phyloP scores from a whole-genome alignment of 2,329 filamentous ascomycete genomes.

The Aspergillus eucalypticola region DNA sequence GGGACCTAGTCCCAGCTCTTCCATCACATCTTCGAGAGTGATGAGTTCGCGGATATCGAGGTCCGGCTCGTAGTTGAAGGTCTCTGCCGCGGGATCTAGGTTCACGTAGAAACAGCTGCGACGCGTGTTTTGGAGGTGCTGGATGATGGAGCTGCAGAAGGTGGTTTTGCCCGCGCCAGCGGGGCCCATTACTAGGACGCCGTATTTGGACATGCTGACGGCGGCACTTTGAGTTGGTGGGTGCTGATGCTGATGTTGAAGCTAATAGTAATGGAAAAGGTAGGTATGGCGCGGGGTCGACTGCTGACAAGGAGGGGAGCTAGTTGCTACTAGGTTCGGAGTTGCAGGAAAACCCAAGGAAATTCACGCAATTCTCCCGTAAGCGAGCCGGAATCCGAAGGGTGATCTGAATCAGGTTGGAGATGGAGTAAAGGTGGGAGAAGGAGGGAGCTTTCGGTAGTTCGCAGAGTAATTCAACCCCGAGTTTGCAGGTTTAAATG shows the following conservation, averaged over 20 bases:
- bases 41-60: slow-evolving; percentile 96
- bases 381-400: background rate
- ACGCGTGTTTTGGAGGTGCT: slow-evolving; percentile 84
- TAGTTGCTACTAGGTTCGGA: background rate
- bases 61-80: slow-evolving; percentile 87
- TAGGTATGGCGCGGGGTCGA: background rate
- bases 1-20: slow-evolving; percentile 84
- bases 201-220: slow-evolving; percentile 80
- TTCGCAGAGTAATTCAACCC: too few relatives aligned
- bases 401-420: background rate
- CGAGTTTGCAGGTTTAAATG: background rate
- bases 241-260: background rate
- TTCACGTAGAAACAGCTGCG: slow-evolving; percentile 98
- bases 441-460: too few relatives aligned
- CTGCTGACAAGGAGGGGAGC: background rate
- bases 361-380: background rate
- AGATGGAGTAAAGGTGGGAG: background rate
- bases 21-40: slow-evolving; percentile 93
- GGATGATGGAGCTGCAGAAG: slow-evolving; percentile 90
- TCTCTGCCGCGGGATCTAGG: slow-evolving; percentile 92
- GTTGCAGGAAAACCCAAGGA: background rate
- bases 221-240: background rate
- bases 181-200: slow-evolving; percentile 92
- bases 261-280: background rate
- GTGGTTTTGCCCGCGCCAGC: slow-evolving; percentile 96